phyloP scores from a whole-genome alignment of 129 eudicot species.

The Ambrosia artemisiifolia region DNA sequence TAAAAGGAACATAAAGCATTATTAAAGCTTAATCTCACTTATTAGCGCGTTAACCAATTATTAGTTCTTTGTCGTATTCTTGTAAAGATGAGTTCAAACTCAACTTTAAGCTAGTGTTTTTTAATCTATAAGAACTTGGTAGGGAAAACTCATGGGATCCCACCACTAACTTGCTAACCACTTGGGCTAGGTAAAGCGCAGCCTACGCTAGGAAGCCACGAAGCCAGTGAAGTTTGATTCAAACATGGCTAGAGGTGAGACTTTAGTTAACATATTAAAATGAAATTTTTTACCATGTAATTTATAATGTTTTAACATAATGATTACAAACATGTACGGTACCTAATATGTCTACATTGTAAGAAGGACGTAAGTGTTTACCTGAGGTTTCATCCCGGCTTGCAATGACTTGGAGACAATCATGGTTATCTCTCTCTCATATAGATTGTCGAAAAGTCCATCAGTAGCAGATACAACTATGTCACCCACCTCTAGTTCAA shows the following conservation, averaged over 20 bases:
- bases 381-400: conserved; percentile 51
- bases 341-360: not conserved
- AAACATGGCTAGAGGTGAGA: too few relatives aligned
- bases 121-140: too few relatives aligned
- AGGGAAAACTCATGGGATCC: too few relatives aligned
- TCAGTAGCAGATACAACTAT: conserved; percentile 74
- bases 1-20: not conserved
- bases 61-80: not conserved
- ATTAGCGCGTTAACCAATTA: not conserved
- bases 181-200: too few relatives aligned
- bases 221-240: too few relatives aligned
- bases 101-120: too few relatives aligned
- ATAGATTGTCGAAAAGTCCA: conserved; percentile 92
- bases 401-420: conserved; percentile 56
- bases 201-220: too few relatives aligned
- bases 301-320: too few relatives aligned
- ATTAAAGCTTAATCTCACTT: not conserved
- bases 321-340: not conserved
- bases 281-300: too few relatives aligned
- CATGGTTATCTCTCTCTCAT: conserved; percentile 61
- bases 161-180: too few relatives aligned
- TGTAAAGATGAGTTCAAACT: too few relatives aligned
- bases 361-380: conserved; percentile 19
- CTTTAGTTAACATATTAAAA: too few relatives aligned
- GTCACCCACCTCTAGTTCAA: conserved; percentile 75